phyloP scores from a whole-genome alignment of 2,329 filamentous ascomycete genomes.

The Clonostachys byssicola region DNA sequence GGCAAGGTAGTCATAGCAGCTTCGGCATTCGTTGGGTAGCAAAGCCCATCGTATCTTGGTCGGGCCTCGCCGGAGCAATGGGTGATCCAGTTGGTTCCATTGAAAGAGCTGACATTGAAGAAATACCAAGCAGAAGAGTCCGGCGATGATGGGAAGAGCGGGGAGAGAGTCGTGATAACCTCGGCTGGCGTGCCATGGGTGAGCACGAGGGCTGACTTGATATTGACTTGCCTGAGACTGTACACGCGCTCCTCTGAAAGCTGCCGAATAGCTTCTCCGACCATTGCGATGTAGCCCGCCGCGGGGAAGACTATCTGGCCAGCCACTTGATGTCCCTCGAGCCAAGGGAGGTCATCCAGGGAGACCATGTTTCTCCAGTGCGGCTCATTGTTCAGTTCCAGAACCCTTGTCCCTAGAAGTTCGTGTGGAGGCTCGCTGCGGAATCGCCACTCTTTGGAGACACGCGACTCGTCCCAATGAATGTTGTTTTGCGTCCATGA shows the following conservation, averaged over 20 bases:
- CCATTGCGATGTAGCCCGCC: conserved; percentile 24
- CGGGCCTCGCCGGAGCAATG: not conserved
- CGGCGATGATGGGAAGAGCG: not conserved
- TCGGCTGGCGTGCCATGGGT: not conserved
- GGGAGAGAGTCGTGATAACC: not conserved
- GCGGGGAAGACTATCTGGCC: conserved; percentile 34
- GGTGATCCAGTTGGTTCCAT: not conserved
- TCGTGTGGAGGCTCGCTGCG: conserved; percentile 28
- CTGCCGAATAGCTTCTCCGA: conserved; percentile 8
- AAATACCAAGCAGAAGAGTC: not conserved
- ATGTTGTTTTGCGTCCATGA: conserved; percentile 2
- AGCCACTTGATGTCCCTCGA: conserved; percentile 34
- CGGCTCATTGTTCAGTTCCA: not conserved
- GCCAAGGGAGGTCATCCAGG: conserved; percentile 20
- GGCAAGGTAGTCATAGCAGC: not conserved
- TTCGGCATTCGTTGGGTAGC: too few species aligned
- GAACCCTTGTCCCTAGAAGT: conserved; percentile 35
- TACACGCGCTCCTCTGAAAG: not conserved
- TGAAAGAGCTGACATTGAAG: not conserved
- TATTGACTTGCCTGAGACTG: conserved; percentile 4
- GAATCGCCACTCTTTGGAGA: conserved; percentile 28
- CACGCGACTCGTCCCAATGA: not conserved
- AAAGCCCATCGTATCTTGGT: not conserved
- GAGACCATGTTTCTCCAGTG: conserved; percentile 3
- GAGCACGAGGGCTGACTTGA: not conserved